Conservation (phyloP, 2,329 filamentous ascomycete species). For the Aspergillus cejpii region DNA sequence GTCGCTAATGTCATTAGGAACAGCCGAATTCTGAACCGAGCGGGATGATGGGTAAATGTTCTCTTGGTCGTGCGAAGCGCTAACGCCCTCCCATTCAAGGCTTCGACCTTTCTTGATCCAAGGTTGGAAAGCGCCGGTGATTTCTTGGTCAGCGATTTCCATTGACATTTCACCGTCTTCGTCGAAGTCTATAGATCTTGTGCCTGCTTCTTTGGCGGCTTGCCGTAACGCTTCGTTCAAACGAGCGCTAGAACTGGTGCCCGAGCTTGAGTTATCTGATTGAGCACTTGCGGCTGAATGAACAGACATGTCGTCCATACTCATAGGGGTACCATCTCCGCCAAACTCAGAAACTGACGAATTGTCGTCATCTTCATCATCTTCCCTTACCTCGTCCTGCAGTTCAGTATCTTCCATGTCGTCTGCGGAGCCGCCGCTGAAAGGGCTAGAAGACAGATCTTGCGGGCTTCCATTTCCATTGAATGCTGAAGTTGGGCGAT, state of each 20-base stretch:
- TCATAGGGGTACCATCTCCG: constrained; percentile 72
- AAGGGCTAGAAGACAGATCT: constrained; percentile 68
- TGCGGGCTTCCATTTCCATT: constrained; percentile 57
- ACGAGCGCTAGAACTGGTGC: constrained; percentile 62
- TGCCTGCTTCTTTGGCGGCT: constrained; percentile 69
- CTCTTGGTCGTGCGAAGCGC: constrained; percentile 41
- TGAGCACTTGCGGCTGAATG: constrained; percentile 59
- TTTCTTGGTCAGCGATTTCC: constrained; percentile 63
- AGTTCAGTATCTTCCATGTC: constrained; percentile 41
- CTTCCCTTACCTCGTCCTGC: constrained; percentile 36
- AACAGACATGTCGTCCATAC: constrained; percentile 68
- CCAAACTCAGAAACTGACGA: constrained; percentile 48
- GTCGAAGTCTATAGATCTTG: constrained; percentile 58
- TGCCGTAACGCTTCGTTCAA: constrained; percentile 71
- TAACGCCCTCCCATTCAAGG: constrained; percentile 41
- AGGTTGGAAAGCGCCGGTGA: constrained; percentile 45
- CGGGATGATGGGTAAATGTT: constrained; percentile 36
- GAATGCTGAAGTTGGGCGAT: constrained; percentile 35
- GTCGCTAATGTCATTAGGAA: constrained; percentile 30
- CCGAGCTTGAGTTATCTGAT: constrained; percentile 44
- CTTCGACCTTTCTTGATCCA: constrained; percentile 43
- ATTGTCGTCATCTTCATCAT: constrained; percentile 40
- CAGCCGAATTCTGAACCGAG: constrained; percentile 3
- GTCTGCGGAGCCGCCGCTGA: constrained; percentile 54
- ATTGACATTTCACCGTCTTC: constrained; percentile 66